Evolutionary conservation across 1,139 yeast genomes (phyloP), one percentile per base, ranked within the genome.

Genomic region (Yamadazyma spencermartinsiae): DNA sequence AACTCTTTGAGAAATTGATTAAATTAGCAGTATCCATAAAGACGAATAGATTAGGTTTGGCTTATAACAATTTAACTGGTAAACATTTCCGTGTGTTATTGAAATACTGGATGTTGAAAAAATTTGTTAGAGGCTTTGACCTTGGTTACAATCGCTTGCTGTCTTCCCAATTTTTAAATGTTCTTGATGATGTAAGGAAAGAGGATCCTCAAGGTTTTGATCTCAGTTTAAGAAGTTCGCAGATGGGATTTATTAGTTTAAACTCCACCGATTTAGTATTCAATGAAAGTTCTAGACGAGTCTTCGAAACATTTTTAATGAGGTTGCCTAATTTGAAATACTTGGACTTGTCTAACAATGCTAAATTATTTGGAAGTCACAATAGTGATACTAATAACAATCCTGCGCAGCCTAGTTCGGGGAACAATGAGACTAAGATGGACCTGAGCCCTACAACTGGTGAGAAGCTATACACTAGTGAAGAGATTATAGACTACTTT

Each of bases 61-160:
- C 92, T 0, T 83, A 80, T 55, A 83, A 82, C 50, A 77, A 78
- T 18, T 57, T 85, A 30, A 60, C 76, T 0, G 60, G 65, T 1
- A 65, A 67, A 27, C 87, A 83, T 42, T 59, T 79, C 38, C 65
- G 67, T 39, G 55, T 75, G 2, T 45, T 83, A 17, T 72, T 80
- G 3, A 65, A 72, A 14, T 46, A 56, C 35, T 72, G 74, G 73
- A 40, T 69, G 13, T 62, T 65, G 36, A 53, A 56, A 30, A 58
- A 56, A 8, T 61, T 58, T 46, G 72, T 67, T 1, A 50, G 68
- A 21, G 92, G 92, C 1, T 46, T 84, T 15, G 94, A 85, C 62
- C 48, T 85, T 15, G 94, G 88, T 0, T 85, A 78, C 54, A 85
- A 85, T 52, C 87, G 83, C 54, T 62, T 85, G 42, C 65, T 61